Percentiles rank a stretch among this genome's conserved stretches.
Conservation (phyloP, 805 yeast species). For the Ogataea thermomethanolica region DNA sequence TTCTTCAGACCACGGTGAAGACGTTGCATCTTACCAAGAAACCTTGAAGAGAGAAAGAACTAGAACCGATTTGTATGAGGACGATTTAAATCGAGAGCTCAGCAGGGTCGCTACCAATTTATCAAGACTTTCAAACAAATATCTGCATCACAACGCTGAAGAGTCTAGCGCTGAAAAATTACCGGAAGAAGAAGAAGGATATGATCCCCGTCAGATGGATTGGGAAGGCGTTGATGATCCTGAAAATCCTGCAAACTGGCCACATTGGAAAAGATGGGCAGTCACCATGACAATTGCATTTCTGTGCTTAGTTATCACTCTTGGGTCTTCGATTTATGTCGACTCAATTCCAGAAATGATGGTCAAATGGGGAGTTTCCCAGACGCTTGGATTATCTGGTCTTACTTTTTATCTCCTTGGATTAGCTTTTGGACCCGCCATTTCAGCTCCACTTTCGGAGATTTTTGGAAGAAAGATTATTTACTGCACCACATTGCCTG, state of each 20-base stretch:
- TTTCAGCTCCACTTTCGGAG: constrained; percentile 73
- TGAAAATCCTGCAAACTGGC: constrained; percentile 70
- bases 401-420: constrained; percentile 68
- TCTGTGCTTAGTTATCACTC: constrained; percentile 64
- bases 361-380: constrained; percentile 46
- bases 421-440: constrained; percentile 65
- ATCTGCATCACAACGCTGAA: constrained; percentile 14
- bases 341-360: constrained; percentile 58
- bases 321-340: constrained; percentile 73
- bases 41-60: constrained; percentile 10
- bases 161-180: constrained; percentile 4
- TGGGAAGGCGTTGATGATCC: constrained; percentile 66
- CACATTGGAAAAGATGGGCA: constrained; percentile 58
- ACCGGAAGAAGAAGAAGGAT: constrained; percentile 16
- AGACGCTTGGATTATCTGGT: constrained; percentile 63
- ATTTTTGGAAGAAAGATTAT: constrained; percentile 63
- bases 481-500: constrained; percentile 56
- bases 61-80: constrained; percentile 19
- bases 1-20: background rate
- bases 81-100: constrained; percentile 23
- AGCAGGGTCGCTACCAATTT: constrained; percentile 20
- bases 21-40: constrained; percentile 9
- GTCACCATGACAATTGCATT: constrained; percentile 62
- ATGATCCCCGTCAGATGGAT: constrained; percentile 40
- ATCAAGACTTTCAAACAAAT: constrained; percentile 19